Evolutionary conservation across 768 basidiomycete species (phyloP).

Genomic region (Cyclocybe cylindracea): DNA sequence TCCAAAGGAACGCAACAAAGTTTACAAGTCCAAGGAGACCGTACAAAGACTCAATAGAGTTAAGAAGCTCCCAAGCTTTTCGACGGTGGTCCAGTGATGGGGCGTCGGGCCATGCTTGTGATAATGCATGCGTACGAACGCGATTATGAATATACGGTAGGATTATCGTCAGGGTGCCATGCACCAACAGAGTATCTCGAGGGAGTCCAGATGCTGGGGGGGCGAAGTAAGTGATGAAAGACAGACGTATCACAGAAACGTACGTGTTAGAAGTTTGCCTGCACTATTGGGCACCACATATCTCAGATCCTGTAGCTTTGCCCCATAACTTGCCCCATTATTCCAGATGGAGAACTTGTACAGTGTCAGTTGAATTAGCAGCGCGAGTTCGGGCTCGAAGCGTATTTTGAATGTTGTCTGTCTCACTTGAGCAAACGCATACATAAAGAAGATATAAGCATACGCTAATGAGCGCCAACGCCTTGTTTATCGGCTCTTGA

Average conservation of each 20-base stretch:
- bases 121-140: conserved; percentile 73
- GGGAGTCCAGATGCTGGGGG: conserved; percentile 66
- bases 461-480: conserved; percentile 70
- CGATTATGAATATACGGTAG: conserved; percentile 80
- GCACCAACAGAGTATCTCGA: conserved; percentile 57
- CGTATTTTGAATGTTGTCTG: conserved; percentile 60
- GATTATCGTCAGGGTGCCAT: conserved; percentile 72
- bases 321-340: conserved; percentile 78
- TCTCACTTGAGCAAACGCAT: conserved; percentile 10
- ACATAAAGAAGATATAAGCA: conserved; percentile 20
- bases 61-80: conserved; percentile 70
- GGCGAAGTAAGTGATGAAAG: conserved; percentile 9
- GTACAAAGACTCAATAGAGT: conserved; percentile 67
- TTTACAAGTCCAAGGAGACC: conserved; percentile 66
- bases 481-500: conserved; percentile 76
- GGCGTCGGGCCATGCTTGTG: conserved; percentile 88
- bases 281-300: conserved; percentile 43
- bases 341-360: conserved; percentile 88
- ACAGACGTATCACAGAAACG: conserved; percentile 23
- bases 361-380: conserved; percentile 69
- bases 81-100: conserved; percentile 77
- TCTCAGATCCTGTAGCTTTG: conserved; percentile 75
- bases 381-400: conserved; percentile 72
- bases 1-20: conserved; percentile 82
- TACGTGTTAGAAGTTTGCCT: conserved; percentile 31